A percentile compares a stretch with the other conserved stretches of the same genome.
phyloP scores from a whole-genome alignment of 192 early-diverging fungal species.

The Coemansia asiatica region DNA sequence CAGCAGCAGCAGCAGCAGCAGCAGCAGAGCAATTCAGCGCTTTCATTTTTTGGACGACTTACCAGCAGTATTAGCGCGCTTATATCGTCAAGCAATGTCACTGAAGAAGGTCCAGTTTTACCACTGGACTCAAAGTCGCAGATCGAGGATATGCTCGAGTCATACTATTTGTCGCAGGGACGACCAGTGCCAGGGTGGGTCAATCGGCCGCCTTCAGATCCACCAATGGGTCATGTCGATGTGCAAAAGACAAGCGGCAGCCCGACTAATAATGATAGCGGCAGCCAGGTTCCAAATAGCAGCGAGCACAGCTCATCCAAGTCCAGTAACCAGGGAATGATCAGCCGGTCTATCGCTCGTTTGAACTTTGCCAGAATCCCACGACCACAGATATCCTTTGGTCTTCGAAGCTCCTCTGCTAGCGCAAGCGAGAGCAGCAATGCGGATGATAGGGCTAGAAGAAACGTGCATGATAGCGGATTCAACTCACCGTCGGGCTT shows the following conservation, averaged over 20 bases:
- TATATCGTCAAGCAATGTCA: conserved; percentile 15
- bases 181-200: conserved; percentile 42
- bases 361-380: conserved; percentile 31
- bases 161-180: conserved; percentile 43
- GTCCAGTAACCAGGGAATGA: conserved; percentile 8
- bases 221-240: conserved; percentile 9
- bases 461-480: conserved; percentile 12
- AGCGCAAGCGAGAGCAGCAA: conserved; percentile 5
- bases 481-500: conserved; percentile 10
- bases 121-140: conserved; percentile 26
- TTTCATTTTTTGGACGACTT: conserved; percentile 30
- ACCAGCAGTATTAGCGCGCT: conserved; percentile 22
- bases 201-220: conserved; percentile 34
- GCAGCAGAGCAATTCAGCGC: conserved; percentile 2
- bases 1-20: no score
- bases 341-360: conserved; percentile 23
- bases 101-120: not conserved
- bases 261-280: not conserved
- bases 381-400: conserved; percentile 13
- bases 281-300: not conserved
- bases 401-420: conserved; percentile 5
- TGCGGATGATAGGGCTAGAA: not conserved
- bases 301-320: conserved; percentile 16
- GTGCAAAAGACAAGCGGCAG: not conserved
- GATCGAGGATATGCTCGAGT: conserved; percentile 50